Base-by-base conservation (phyloP, 2,329 filamentous ascomycete genomes). In the Ophiocordyceps camponoti-saundersi region DNA sequence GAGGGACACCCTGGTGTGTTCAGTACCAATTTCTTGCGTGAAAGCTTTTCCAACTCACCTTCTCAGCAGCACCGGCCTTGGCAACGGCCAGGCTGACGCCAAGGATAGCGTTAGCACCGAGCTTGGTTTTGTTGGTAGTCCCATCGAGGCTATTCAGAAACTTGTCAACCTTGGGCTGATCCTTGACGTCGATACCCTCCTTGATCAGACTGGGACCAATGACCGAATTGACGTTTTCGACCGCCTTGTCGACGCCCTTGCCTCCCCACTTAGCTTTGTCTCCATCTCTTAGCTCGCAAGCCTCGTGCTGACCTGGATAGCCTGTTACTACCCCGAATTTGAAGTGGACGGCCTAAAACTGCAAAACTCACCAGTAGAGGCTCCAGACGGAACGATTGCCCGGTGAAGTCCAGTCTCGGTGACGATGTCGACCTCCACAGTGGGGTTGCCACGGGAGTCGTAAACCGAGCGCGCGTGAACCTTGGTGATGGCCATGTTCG, bases 391-490 rank as follows among this genome's bases (percentile, higher is more conserved):
- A 53, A 96, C 90, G 65, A 95, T 95, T 66, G 90, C 89, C 64
- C 90, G 88, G 80, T 95, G 89, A 53, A 96, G 82, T 63, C 90
- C 90, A 60, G 85, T 93, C 74, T 94, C 87, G 59, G 89, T 95
- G 71, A 94, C 84, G 59, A 95, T 80, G 67, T 95, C 90, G 61
- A 96, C 90, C 78, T 96, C 90, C 63, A 95, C 90, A 65, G 92
- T 98, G 62, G 92, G 92, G 82, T 98, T 98, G 66, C 79, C 79
- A 65, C 92, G 90, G 68, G 92, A 96, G 79, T 98, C 92, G 80
- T 90, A 98, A 75, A 98, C 88, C 63, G 83, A 89, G 65, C 92
- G 85, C 64, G 85, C 85, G 78, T 89, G 84, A 65, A 92, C 78
- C 77, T 89, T 90, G 68, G 80, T 80, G 70, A 92, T 86, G 62